Base-by-base conservation (phyloP, 148 eudicot genomes). In the Heliosperma pusillum region DNA sequence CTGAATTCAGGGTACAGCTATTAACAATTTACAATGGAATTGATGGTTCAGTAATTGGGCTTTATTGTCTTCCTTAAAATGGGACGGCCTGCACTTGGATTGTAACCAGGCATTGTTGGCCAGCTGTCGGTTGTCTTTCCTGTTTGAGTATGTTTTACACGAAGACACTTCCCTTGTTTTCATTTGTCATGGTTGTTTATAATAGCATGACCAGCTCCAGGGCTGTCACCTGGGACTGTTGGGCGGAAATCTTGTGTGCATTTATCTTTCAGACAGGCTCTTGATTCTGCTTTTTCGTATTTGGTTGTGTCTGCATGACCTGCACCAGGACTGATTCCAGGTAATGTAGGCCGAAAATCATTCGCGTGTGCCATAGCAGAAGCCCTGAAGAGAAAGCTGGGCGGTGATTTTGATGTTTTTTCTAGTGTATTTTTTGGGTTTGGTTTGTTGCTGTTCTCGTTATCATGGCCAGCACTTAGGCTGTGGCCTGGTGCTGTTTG, bases 71-170 rank as follows among this genome's bases (percentile, higher is more conserved):
- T 69, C 71, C 69, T 40, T 24, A 52, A 50, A 33, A 56, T 16
- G 42, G 86, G 74, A 73, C 87, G 92, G 27, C 95, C 95, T 76
- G 79, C 78, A 21, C 89, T 85, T 64, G 88, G 95, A 80, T 87
- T 86, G 80, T 82, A 87, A 65, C 89, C 88, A 56, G 84, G 89
- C 25, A 44, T 29, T 40, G 86, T 81, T 66, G 87, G 83, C 56
- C 74, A 58, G 57, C 76, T 80, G 21, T 75, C 82, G 73, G 83
- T 84, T 12, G 69, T 26, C 22, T 78, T 40, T 72, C 65, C 77
- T 77, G 77, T 74, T 52, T 75, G 58, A 29, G 79, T 53, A 22
- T 80, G 75, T 16, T 33, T 40, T 4, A 66, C 69, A 11, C 66
- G 53, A 27, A 69, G 62, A 19, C 67, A 67, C 33, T 65, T 77